A percentile compares a stretch with the other conserved stretches of the same genome.
Conservation (phyloP, 2,329 filamentous ascomycete genomes). For the Sclerotinia minor region DNA sequence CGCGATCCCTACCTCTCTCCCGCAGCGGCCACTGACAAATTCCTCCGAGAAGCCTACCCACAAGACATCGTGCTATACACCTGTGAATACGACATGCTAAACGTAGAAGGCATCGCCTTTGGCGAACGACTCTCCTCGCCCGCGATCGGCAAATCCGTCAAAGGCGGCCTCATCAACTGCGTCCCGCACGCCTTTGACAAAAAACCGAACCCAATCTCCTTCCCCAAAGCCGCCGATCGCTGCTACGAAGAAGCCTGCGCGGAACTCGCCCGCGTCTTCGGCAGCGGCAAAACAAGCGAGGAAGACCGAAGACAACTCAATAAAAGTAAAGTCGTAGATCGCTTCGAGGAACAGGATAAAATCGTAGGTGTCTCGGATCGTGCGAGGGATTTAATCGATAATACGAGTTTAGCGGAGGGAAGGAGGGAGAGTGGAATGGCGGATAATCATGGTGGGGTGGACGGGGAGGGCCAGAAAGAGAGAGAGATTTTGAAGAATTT, state of each 20-base stretch:
- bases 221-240: slow-evolving; percentile 38
- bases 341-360: slow-evolving; percentile 34
- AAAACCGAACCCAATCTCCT: slow-evolving; percentile 58
- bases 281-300: slow-evolving; percentile 27
- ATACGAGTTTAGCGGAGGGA: slow-evolving; percentile 17
- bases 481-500: not conserved
- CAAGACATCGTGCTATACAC: slow-evolving; percentile 58
- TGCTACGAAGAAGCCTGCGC: slow-evolving; percentile 41
- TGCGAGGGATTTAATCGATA: slow-evolving; percentile 20
- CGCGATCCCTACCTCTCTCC: slow-evolving; percentile 59
- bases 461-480: not conserved
- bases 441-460: slow-evolving; percentile 21
- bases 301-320: slow-evolving; percentile 38
- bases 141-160: slow-evolving; percentile 55
- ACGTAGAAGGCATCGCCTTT: slow-evolving; percentile 61
- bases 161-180: slow-evolving; percentile 57
- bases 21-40: slow-evolving; percentile 53
- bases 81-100: slow-evolving; percentile 67
- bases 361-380: not conserved
- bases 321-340: slow-evolving; percentile 33
- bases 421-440: slow-evolving; percentile 15
- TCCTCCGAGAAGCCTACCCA: slow-evolving; percentile 51
- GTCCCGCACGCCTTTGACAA: slow-evolving; percentile 69
- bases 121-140: slow-evolving; percentile 53
- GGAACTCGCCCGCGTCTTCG: slow-evolving; percentile 38